Evolutionary conservation across 2,329 filamentous ascomycete species (phyloP), one percentile per base, ranked within the genome.

Genomic region (Phialophora chinensis): DNA sequence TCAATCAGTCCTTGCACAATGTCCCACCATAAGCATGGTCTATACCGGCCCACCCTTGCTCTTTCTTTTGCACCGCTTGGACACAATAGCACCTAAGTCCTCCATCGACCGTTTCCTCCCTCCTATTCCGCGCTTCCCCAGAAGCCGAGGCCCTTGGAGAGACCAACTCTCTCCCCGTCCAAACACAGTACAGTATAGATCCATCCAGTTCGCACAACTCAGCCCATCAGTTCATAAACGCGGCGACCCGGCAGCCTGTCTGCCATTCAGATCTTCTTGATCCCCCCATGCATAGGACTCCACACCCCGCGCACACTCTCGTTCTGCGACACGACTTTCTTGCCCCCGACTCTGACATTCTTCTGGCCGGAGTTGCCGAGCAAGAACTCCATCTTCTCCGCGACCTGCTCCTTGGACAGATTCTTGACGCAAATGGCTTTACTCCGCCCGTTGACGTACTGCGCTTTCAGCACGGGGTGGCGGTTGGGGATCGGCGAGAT

Each of bases 391-490:
- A 78, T 88, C 84, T 97, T 97, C 76, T 92, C 84, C 63, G 93
- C 77, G 44, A 99, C 90, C 77, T 96, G 90, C 67, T 90, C 86
- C 33, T 88, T 87, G 73, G 93, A 88, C 76, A 97, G 79, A 74
- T 97, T 98, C 73, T 90, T 87, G 65, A 98, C 93, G 78, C 93
- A 97, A 60, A 98, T 87, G 10, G 92, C 86, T 79, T 95, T 95
- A 69, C 90, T 85, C 31, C 88, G 86, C 69, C 94, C 93, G 78
- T 97, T 98, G 83, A 98, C 92, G 81, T 96, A 99, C 79, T 92
- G 87, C 65, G 92, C 95, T 74, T 90, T 88, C 74, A 99, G 88
- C 69, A 97, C 87, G 44, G 95, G 95, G 80, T 98, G 94, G 76
- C 91, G 91, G 73, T 88, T 84, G n/a, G 93, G 94, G 72, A 93